Conservation (phyloP, 1,284 basidiomycete species). For the Wolfiporia cocos region DNA sequence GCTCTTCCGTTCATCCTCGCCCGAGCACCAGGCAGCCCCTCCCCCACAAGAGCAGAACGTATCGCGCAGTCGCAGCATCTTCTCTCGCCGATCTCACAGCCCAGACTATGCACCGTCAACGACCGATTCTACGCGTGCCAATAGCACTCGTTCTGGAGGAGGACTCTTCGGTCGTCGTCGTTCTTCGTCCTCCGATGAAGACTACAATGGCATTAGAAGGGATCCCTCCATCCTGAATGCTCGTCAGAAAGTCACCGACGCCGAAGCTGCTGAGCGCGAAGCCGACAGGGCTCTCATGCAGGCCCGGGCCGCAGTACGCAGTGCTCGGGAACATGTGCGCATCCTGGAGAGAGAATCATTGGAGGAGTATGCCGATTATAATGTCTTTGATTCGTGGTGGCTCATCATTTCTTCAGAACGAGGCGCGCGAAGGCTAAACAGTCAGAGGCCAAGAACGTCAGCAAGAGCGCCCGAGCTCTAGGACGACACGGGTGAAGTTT, state of each 20-base stretch:
- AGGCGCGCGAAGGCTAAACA: slow-evolving; percentile 52
- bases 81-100: slow-evolving; percentile 15
- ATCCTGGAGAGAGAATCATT: slow-evolving; percentile 46
- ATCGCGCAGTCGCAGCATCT: slow-evolving; percentile 14
- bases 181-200: slow-evolving; percentile 18
- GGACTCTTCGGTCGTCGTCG: slow-evolving; percentile 24
- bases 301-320: slow-evolving; percentile 40
- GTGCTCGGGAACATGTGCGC: slow-evolving; percentile 47
- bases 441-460: slow-evolving; percentile 49
- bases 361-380: slow-evolving; percentile 55
- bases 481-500: slow-evolving; percentile 50
- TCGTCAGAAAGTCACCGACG: slow-evolving; percentile 45
- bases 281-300: slow-evolving; percentile 47
- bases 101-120: slow-evolving; percentile 8
- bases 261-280: slow-evolving; percentile 47
- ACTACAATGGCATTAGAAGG: slow-evolving; percentile 20
- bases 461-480: slow-evolving; percentile 45
- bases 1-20: slow-evolving; percentile 13
- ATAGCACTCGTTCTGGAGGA: slow-evolving; percentile 13
- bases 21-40: slow-evolving; percentile 11
- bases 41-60: slow-evolving; percentile 2
- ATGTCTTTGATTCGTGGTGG: background rate
- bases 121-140: slow-evolving; percentile 10
- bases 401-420: slow-evolving; percentile 29
- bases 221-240: slow-evolving; percentile 48